Evolutionary conservation across 371 early-diverging fungal species (phyloP), one percentile per base, ranked within the genome.

Genomic region (Mucor mucedo): DNA sequence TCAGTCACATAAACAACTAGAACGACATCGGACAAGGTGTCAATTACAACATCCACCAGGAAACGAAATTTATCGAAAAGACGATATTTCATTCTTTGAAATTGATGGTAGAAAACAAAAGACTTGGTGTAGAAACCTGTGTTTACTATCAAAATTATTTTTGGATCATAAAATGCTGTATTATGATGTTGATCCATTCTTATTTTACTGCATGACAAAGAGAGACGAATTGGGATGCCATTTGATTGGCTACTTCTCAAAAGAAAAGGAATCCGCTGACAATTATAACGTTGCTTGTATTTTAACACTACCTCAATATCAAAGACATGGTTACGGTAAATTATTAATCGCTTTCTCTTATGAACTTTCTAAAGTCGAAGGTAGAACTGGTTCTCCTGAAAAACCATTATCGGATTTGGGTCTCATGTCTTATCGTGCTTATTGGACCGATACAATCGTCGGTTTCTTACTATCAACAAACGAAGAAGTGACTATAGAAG

Each of bases 201-300:
- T 99, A 66, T 99, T 98, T 75, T 99, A 99, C 76, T 88, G 98
- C 44, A 89, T 96, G 93, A 94, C 95, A 9, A 70, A 85, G 58
- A 79, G 86, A 33, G 95, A 96, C 67, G 89, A 87, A 40, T 73
- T 84, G 39, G 96, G 96, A 7, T 91, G 85, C 62, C 95, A 98
- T 70, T 80, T 99, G 30, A 93, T 99, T 41, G 99, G 99, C 5
- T 99, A 99, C 76, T 99, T 99, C 77, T 95, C 95, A 55, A 99
- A 99, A 79, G 99, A 99, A 71, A 98, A 98, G 78, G 94, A 95
- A 68, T 94, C 96, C 6, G 79, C 92, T 7, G 93, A 95, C 64
- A 91, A 95, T 59, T 99, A 98, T 82, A 99, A 99, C 74, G 85
- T 99, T n/a, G 98, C 99, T 1, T 99, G 99, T 84, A 98, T 99